Evolutionary conservation across 257 asterid species (phyloP).

Genomic region (Ocimum tenuiflorum): DNA sequence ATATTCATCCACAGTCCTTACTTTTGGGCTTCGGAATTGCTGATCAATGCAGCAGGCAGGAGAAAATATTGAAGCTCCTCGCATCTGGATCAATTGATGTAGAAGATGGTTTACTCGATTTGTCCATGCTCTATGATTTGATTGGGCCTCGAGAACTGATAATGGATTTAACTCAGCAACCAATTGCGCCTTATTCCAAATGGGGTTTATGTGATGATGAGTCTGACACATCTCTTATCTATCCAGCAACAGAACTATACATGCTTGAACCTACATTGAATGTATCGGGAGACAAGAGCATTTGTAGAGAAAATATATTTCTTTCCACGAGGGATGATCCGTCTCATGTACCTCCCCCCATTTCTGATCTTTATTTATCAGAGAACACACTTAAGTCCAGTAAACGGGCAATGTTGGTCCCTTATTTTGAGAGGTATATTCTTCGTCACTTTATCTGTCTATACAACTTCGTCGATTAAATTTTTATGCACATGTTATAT

Average conservation of each 20-base stretch:
- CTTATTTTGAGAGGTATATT: conserved; percentile 77
- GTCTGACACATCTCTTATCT: conserved; percentile 36
- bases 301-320: conserved; percentile 19
- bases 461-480: too few relatives aligned
- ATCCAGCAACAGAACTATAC: conserved; percentile 43
- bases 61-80: conserved; percentile 50
- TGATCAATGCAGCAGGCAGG: conserved; percentile 47
- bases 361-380: conserved; percentile 34
- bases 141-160: conserved; percentile 37
- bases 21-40: conserved; percentile 54
- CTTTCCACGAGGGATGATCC: conserved; percentile 26
- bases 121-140: conserved; percentile 36
- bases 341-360: conserved; percentile 38
- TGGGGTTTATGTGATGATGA: conserved; percentile 25
- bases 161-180: conserved; percentile 30
- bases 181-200: conserved; percentile 23
- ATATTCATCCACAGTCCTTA: conserved; percentile 30
- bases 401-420: conserved; percentile 67
- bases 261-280: conserved; percentile 35
- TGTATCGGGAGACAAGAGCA: conserved; percentile 23
- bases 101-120: conserved; percentile 35
- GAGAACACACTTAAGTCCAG: conserved; percentile 35
- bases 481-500: background rate
- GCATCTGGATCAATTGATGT: conserved; percentile 46
- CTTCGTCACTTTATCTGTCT: background rate